phyloP scores from a whole-genome alignment of 179 eudicot species.

The Beta lomatogona region DNA sequence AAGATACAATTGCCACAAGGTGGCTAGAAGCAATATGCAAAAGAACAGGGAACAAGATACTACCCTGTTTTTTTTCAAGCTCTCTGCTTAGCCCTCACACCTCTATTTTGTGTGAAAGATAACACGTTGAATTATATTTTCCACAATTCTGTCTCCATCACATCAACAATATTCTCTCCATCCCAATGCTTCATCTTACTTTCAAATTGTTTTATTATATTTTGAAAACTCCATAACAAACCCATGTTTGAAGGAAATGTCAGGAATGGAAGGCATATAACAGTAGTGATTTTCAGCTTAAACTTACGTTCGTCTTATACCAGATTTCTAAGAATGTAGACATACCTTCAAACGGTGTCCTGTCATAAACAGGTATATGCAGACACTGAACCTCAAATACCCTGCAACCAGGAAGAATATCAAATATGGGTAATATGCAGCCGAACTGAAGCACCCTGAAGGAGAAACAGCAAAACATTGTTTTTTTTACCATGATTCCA shows the following conservation, averaged over 20 bases:
- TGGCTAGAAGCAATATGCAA: no score
- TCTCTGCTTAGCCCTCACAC: neutral
- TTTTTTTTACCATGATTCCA: neutral
- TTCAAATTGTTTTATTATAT: neutral
- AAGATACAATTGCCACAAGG: neutral
- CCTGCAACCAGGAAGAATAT: conserved; percentile 43
- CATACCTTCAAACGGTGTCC: conserved; percentile 77
- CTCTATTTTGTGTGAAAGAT: neutral
- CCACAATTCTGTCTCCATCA: neutral
- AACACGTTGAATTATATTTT: neutral
- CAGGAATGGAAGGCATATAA: neutral
- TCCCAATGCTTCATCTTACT: neutral
- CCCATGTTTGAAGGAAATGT: no score
- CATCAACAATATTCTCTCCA: neutral
- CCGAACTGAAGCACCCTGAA: neutral
- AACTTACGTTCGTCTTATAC: neutral
- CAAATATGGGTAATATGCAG: neutral
- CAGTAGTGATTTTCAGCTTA: neutral
- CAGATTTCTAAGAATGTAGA: neutral
- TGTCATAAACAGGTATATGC: conserved; percentile 80
- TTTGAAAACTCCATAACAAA: neutral
- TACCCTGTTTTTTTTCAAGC: neutral
- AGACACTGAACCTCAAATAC: conserved; percentile 75
- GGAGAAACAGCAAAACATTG: neutral
- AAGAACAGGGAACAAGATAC: no score